Conservation (phyloP, 371 early-diverging fungal genomes). For the Phascolomyces articulosus region DNA sequence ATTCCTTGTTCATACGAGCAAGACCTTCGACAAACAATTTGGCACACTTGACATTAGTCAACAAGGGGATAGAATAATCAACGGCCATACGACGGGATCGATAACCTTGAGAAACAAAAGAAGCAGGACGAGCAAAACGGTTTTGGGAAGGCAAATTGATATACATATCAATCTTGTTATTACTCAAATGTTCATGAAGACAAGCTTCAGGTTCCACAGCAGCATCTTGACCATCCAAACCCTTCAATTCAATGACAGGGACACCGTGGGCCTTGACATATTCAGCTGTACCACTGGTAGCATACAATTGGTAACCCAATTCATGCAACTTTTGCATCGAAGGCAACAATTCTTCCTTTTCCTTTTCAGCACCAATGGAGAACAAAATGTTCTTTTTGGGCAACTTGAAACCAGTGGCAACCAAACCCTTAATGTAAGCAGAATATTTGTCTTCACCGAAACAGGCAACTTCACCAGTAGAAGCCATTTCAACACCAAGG, state of each 20-base stretch:
- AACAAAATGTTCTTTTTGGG: conserved; percentile 73
- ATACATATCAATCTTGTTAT: conserved; percentile 93
- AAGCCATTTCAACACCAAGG: conserved; percentile 97
- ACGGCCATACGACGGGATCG: conserved; percentile 85
- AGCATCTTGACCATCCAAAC: conserved; percentile 53
- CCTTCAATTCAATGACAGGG: conserved; percentile 86
- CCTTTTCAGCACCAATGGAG: conserved; percentile 74
- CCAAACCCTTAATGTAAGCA: conserved; percentile 89
- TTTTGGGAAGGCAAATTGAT: conserved; percentile 94
- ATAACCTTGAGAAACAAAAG: conserved; percentile 70
- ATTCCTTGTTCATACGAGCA: conserved; percentile 32
- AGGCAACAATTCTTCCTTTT: conserved; percentile 66
- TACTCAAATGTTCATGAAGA: conserved; percentile 65
- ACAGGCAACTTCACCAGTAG: conserved; percentile 97
- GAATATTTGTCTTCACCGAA: conserved; percentile 89
- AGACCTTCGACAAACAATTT: conserved; percentile 81
- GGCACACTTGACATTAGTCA: conserved; percentile 86
- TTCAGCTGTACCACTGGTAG: conserved; percentile 90
- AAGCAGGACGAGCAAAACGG: conserved; percentile 87
- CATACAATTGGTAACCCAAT: conserved; percentile 73
- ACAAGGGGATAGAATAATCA: conserved; percentile 84
- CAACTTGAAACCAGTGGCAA: conserved; percentile 73
- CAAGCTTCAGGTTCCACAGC: conserved; percentile 59
- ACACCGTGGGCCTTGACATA: conserved; percentile 90
- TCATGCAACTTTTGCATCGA: conserved; percentile 64